Conservation (phyloP, 2,329 filamentous ascomycete genomes). For the Apiospora koreana region DNA sequence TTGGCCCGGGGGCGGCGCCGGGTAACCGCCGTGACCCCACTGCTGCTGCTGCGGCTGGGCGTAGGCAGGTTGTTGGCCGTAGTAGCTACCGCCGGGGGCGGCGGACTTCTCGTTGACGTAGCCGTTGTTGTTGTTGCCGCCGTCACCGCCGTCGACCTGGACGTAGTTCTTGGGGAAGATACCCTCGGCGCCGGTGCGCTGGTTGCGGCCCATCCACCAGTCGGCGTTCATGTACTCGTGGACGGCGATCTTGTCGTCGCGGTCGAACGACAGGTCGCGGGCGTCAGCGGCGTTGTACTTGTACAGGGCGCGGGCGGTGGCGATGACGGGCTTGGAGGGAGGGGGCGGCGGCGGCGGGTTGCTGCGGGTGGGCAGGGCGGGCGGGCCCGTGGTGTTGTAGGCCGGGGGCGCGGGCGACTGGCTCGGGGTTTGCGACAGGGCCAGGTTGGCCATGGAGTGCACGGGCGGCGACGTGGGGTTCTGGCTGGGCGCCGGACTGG, state of each 20-base stretch:
- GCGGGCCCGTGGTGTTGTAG: conserved; percentile 50
- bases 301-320: conserved; percentile 80
- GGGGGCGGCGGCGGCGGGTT: conserved; percentile 43
- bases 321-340: conserved; percentile 59
- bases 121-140: conserved; percentile 33
- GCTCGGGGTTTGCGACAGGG: conserved; percentile 31
- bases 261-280: conserved; percentile 79
- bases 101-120: conserved; percentile 28
- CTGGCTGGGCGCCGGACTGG: conserved; percentile 26
- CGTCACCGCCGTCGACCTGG: conserved; percentile 52
- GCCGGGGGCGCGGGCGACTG: conserved; percentile 48
- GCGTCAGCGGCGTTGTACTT: conserved; percentile 76
- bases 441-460: conserved; percentile 45
- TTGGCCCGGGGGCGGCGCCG: conserved; percentile 39
- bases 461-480: conserved; percentile 29
- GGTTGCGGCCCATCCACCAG: conserved; percentile 93
- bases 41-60: conserved; percentile 23
- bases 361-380: conserved; percentile 33
- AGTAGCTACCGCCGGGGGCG: conserved; percentile 18
- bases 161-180: conserved; percentile 97
- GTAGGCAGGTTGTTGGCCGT: conserved; percentile 26
- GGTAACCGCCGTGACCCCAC: conserved; percentile 39
- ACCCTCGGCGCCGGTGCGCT: conserved; percentile 79
- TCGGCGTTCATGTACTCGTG: conserved; percentile 94
- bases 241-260: conserved; percentile 78